A percentile compares a stretch with the other conserved stretches of the same genome.
Evolutionary conservation across 1,139 yeast species (phyloP).

Genomic region (Yamadazyma kanchanaburiensis): DNA sequence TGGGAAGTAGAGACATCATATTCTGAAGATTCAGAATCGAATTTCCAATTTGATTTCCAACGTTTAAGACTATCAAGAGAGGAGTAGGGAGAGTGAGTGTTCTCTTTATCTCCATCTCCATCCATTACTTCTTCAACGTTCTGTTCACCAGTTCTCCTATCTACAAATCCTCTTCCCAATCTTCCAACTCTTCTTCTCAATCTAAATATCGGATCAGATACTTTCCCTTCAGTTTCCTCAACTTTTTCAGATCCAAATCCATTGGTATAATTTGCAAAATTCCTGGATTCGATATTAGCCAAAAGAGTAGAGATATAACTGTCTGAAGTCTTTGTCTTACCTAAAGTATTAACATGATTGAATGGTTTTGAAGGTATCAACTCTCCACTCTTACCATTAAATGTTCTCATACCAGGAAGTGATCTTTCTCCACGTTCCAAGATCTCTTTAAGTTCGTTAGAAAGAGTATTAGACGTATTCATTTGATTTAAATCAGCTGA

Average conservation of each 20-base stretch:
- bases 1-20: constrained; percentile 44
- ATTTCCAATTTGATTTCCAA: constrained; percentile 69
- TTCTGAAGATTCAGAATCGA: constrained; percentile 61
- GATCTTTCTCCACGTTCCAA: constrained; percentile 40
- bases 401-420: constrained; percentile 42
- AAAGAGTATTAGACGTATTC: constrained; percentile 55
- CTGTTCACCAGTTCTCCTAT: constrained; percentile 49
- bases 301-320: constrained; percentile 36
- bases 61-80: constrained; percentile 51
- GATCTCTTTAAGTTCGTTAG: constrained; percentile 36
- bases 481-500: constrained; percentile 73
- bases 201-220: constrained; percentile 59
- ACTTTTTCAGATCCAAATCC: constrained; percentile 34
- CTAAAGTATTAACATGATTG: constrained; percentile 38
- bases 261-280: constrained; percentile 44
- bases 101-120: constrained; percentile 21
- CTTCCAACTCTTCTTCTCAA: constrained; percentile 78
- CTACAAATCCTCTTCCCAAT: constrained; percentile 67
- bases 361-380: constrained; percentile 41
- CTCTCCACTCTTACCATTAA: constrained; percentile 46
- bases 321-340: constrained; percentile 23
- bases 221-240: constrained; percentile 1
- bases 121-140: constrained; percentile 15
- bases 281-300: constrained; percentile 44
- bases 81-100: no score